Conservation (phyloP, 2,329 filamentous ascomycete species). For the Beauveria caledonica region DNA sequence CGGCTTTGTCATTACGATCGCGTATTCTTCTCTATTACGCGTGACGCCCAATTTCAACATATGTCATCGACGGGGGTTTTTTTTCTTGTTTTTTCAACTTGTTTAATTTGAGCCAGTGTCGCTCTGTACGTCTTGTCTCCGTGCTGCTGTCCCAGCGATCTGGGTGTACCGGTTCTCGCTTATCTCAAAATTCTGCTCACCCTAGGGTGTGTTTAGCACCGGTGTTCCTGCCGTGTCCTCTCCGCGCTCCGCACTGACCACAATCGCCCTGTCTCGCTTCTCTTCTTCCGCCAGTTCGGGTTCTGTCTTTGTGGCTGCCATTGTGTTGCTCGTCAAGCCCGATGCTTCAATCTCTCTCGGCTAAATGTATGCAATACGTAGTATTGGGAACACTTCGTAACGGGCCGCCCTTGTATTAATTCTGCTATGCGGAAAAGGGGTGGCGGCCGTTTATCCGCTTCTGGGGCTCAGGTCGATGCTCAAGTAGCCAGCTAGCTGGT, state of each 20-base stretch:
- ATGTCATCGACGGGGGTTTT: neutral
- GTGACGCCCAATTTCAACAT: neutral
- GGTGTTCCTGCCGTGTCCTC: neutral
- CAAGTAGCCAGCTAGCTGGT: neutral
- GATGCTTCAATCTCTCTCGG: neutral
- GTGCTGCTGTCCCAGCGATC: conserved; percentile 22
- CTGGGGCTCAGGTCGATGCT: neutral
- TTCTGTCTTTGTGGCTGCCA: neutral
- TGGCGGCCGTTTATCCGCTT: neutral
- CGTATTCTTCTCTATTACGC: neutral
- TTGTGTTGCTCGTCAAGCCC: neutral
- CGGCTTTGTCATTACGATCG: neutral
- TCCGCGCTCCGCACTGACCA: neutral
- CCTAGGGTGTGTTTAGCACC: neutral
- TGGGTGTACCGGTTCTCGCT: conserved; percentile 25
- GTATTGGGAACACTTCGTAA: no score
- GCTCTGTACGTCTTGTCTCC: neutral
- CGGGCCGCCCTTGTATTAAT: no score
- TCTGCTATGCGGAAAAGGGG: neutral
- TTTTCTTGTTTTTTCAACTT: neutral
- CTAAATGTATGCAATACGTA: no score
- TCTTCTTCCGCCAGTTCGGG: neutral
- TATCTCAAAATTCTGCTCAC: conserved; percentile 17
- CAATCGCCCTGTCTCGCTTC: neutral
- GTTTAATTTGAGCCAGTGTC: neutral